phyloP scores from a whole-genome alignment of 768 basidiomycete genomes.

The Calocera cornea region DNA sequence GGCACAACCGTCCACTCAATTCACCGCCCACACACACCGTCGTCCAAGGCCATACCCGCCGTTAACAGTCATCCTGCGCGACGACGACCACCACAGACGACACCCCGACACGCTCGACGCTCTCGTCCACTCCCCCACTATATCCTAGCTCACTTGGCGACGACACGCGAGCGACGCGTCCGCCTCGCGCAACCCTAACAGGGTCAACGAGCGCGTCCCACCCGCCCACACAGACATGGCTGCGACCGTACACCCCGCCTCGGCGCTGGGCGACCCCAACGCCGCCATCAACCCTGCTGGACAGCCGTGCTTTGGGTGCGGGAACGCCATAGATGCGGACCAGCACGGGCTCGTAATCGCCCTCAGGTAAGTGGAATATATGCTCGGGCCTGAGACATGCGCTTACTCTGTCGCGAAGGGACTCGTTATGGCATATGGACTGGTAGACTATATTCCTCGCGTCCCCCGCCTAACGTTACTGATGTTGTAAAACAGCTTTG shows the following conservation, averaged over 20 bases:
- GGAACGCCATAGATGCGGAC: not conserved
- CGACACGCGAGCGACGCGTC: not conserved
- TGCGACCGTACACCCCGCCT: not conserved
- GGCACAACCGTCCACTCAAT: not conserved
- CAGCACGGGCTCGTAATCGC: not conserved
- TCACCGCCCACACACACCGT: not conserved
- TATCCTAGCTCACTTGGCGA: too few relatives aligned
- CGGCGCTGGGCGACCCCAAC: not conserved
- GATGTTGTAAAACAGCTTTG: not conserved
- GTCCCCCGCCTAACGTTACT: not conserved
- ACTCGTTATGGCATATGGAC: not conserved
- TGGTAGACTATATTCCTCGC: not conserved
- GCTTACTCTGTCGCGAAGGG: not conserved
- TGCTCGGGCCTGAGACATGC: not conserved
- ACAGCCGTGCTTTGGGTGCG: slow-evolving; percentile 1
- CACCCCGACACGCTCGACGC: not conserved
- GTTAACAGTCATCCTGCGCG: not conserved
- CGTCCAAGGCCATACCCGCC: too few relatives aligned
- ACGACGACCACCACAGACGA: not conserved
- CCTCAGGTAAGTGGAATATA: not conserved
- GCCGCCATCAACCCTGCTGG: not conserved
- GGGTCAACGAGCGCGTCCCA: not conserved
- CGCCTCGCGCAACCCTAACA: not conserved
- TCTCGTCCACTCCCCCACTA: too few relatives aligned
- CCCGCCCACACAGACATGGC: not conserved